Percentiles rank a stretch among this genome's conserved stretches.
Evolutionary conservation across 352 stramenopile species (phyloP).

Genomic region (Phytopythium mirpurense): DNA sequence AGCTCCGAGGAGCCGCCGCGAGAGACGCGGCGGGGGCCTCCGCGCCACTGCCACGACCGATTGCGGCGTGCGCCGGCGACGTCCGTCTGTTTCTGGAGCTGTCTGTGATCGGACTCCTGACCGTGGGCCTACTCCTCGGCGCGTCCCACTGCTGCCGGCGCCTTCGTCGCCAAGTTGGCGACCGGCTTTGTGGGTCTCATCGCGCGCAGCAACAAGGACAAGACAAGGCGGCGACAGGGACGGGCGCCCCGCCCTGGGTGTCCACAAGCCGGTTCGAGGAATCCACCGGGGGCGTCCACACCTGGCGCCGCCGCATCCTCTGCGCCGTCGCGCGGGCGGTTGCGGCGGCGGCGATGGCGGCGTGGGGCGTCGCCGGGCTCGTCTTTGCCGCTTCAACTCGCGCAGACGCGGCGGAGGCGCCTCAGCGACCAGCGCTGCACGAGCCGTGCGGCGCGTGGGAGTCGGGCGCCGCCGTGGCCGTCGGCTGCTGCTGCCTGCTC

Average conservation of each 20-base stretch:
- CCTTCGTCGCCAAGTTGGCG: no score
- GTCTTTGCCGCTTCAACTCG: conserved; percentile 2
- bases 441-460: background rate
- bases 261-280: background rate
- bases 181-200: no score
- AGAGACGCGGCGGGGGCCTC: background rate
- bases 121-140: background rate
- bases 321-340: background rate
- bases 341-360: background rate
- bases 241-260: background rate
- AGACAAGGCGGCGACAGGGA: background rate
- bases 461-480: background rate
- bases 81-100: conserved; percentile 8
- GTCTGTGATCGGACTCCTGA: conserved; percentile 1
- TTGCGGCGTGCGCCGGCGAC: conserved; percentile 9
- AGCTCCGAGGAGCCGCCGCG: no score
- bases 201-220: conserved; percentile 2
- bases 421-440: background rate
- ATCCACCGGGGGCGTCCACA: background rate
- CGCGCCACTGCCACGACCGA: conserved; percentile 8
- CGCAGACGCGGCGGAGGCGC: background rate
- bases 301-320: background rate
- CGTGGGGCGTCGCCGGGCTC: background rate
- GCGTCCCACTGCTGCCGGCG: conserved; percentile 6
- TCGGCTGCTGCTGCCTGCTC: background rate